These are phyloP conservation scores for Paramecium primaurelia DNA, from an alignment of 73 alveolate species.

Conservation along the genomic window DNA sequence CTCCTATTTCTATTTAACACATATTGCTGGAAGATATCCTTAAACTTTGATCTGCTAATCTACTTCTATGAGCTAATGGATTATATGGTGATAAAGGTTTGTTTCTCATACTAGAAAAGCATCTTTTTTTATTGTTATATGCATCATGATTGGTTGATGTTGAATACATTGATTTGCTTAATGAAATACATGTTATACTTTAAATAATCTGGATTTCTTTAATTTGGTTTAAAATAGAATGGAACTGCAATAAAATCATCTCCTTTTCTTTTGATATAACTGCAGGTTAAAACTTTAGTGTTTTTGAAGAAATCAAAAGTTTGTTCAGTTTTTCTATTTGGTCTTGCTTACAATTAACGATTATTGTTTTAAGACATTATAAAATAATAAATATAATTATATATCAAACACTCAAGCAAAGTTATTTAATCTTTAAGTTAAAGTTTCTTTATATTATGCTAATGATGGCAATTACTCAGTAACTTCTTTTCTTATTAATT, in stretches of 20 bases:
- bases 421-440: background rate
- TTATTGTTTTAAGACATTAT: background rate
- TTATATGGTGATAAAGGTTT: slow-evolving; percentile 28
- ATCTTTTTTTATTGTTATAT: slow-evolving; percentile 2
- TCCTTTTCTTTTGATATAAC: slow-evolving; percentile 24
- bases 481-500: slow-evolving; percentile 71
- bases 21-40: background rate
- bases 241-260: slow-evolving; percentile 40
- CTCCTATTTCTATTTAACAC: slow-evolving; percentile 30
- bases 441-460: background rate
- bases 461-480: background rate
- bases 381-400: background rate
- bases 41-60: background rate
- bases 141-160: slow-evolving; percentile 22
- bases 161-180: slow-evolving; percentile 47
- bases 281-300: slow-evolving; percentile 30
- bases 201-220: background rate
- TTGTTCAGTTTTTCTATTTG: background rate
- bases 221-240: slow-evolving; percentile 5
- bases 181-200: background rate
- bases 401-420: background rate
- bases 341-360: slow-evolving; percentile 36
- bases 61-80: slow-evolving; percentile 7
- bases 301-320: background rate
- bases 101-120: slow-evolving; percentile 34